Base-by-base conservation (phyloP, 768 basidiomycete genomes). In the Suillus subaureus region DNA sequence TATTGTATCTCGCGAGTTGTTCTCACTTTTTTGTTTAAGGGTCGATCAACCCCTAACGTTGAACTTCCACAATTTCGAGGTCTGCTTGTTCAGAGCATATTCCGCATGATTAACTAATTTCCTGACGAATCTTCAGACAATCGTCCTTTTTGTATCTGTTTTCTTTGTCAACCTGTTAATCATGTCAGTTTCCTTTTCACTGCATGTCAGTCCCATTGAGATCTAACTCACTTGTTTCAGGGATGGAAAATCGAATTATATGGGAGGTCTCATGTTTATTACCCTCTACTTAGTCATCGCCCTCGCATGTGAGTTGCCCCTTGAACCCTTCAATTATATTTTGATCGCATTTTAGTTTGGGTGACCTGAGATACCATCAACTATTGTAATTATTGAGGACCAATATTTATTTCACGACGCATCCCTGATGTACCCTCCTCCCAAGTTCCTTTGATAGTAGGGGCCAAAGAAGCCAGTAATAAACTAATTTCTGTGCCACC, bases 1-100 rank as follows among this genome's bases (percentile, higher is more conserved):
- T 62, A 39, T 66, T 56, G 49, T 67, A 69, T 68, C 62, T 72
- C 62, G 56, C 62, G 35, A 18, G 42, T 33, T 26, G 56, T 52
- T 65, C 56, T 66, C 60, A 64, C 67, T 23, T 28, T 31, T 55
- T 33, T 54, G 66, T 26, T 56, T 39, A 91, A n/a, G 89, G 13
- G 82, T 90, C 39, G 83, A 83, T 33, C 90, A 91, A 71, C 84
- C 90, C 61, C 78, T 93, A 61, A 93, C 92, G 0, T 81, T 96
- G 33, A 93, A 89, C 82, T 96, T 97, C 69, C 87, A 86, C 54
- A 87, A 94, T 76, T 94, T 95, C 73, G 93, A 96, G 85, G 90
- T 89, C 64, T 11, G 75, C 63, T 64, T 18, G 1, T 42, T 8
- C 45, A 18, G 6, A 33, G 15, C 21, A 26, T 47, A 21, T 31